Evolutionary conservation across 352 stramenopile genomes (phyloP).

Genomic region (Blastocystis sp.): DNA sequence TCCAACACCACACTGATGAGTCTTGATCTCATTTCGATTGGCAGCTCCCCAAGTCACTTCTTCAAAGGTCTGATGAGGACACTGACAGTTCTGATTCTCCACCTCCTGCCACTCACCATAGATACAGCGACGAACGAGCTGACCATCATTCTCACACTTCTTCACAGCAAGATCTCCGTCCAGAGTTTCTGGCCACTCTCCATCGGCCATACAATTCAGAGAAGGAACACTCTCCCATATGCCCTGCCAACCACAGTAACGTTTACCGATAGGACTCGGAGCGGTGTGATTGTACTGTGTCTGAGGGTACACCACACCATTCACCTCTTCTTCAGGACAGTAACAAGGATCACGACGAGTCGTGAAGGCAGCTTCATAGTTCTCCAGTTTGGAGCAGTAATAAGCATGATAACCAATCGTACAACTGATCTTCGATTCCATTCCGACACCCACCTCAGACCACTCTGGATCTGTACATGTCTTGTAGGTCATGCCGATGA

Average conservation of each 20-base stretch:
- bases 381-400: background rate
- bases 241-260: background rate
- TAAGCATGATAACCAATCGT: slow-evolving; percentile 27
- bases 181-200: background rate
- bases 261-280: background rate
- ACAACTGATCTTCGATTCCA: background rate
- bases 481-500: background rate
- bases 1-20: background rate
- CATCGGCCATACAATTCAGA: background rate
- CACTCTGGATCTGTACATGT: background rate
- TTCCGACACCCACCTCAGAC: background rate
- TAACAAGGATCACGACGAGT: background rate
- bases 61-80: background rate
- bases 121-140: background rate
- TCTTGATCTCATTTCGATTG: background rate
- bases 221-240: background rate
- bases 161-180: background rate
- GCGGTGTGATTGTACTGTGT: background rate
- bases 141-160: background rate
- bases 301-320: background rate
- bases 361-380: background rate
- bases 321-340: background rate
- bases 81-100: background rate
- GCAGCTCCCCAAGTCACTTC: background rate
- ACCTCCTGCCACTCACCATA: background rate